Evolutionary conservation across 768 basidiomycete species (phyloP).

Genomic region (Xanthoconium stramineum): DNA sequence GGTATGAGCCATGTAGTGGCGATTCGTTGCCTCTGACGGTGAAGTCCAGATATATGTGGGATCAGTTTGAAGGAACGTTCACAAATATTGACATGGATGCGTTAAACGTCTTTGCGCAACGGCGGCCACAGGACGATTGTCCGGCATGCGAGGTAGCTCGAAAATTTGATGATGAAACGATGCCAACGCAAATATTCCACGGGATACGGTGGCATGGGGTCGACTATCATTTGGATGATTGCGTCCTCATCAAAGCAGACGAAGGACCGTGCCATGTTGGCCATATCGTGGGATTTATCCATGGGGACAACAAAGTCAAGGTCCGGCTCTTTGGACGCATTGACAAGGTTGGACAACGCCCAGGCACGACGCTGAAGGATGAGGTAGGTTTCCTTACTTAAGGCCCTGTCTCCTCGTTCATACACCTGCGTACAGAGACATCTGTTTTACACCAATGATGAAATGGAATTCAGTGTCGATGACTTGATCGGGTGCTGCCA

Average conservation of each 20-base stretch:
- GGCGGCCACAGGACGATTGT: conserved; percentile 50
- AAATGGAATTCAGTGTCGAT: conserved; percentile 29
- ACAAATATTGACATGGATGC: conserved; percentile 36
- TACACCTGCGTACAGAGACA: conserved; percentile 44
- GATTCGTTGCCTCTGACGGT: conserved; percentile 1
- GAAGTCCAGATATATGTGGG: conserved; percentile 46
- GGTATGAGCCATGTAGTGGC: conserved; percentile 35
- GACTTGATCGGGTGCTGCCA: conserved; percentile 48
- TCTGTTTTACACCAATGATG: conserved; percentile 55
- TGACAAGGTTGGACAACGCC: conserved; percentile 35
- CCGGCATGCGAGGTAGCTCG: conserved; percentile 39
- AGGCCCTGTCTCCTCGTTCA: not conserved
- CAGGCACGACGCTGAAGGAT: conserved; percentile 43
- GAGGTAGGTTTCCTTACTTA: conserved; percentile 41
- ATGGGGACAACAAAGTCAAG: conserved; percentile 23
- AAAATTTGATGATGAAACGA: conserved; percentile 32
- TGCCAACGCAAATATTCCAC: conserved; percentile 29
- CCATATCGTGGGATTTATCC: conserved; percentile 40
- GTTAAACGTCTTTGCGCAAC: conserved; percentile 4
- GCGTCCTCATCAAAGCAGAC: conserved; percentile 46
- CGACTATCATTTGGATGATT: conserved; percentile 61
- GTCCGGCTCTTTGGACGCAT: conserved; percentile 52
- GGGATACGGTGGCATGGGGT: conserved; percentile 47
- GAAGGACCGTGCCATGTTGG: conserved; percentile 57
- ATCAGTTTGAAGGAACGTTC: conserved; percentile 44